Evolutionary conservation across 2,329 filamentous ascomycete species (phyloP), one percentile per base, ranked within the genome.

Genomic region (Alternaria gaisen): DNA sequence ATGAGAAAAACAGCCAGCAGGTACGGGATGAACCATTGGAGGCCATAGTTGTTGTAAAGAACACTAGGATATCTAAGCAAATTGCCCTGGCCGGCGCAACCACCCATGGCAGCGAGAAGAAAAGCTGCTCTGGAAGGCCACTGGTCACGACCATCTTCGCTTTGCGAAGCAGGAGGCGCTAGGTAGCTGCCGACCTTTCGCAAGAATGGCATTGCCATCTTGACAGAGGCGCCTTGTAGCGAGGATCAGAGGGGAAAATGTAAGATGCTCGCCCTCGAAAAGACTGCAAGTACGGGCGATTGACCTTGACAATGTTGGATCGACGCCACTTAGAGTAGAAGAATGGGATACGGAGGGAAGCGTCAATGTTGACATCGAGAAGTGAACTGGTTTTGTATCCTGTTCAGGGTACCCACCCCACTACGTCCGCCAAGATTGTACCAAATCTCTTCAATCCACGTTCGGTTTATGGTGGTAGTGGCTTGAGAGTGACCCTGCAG

Each of bases 1-100:
- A 88, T 81, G 11, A 87, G 72, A 58, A 86, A 83, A 16, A 87
- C 80, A 6, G 84, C 83, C 57, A 87, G 75, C 5, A 87, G 70
- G 62, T 87, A 88, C 0, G 85, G 86, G 18, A 87, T 83, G 71
- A 86, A 88, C 86, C 86, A 88, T 67, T 87, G 85, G 6, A 87
- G 77, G 3, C 86, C 86, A 57, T 85, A 81, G 70, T 87, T 87
- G 76, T 87, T 87, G 80, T 86, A 88, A 2, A 87, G 81, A 40
- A 85, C 83, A 0, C 84, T 87, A 2, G 86, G 86, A 61, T 87
- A 87, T 28, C 86, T 81, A 20, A 87, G 79, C 24, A 87, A 78
- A 68, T 87, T 87, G 28, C 85, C 86, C 77, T 86, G 85, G 48
- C 85, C 85, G 1, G 84, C 84, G 65, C 83, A 86, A 52, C 86